Conservation (phyloP, 495 filamentous ascomycete genomes). For the Viridothelium virens region DNA sequence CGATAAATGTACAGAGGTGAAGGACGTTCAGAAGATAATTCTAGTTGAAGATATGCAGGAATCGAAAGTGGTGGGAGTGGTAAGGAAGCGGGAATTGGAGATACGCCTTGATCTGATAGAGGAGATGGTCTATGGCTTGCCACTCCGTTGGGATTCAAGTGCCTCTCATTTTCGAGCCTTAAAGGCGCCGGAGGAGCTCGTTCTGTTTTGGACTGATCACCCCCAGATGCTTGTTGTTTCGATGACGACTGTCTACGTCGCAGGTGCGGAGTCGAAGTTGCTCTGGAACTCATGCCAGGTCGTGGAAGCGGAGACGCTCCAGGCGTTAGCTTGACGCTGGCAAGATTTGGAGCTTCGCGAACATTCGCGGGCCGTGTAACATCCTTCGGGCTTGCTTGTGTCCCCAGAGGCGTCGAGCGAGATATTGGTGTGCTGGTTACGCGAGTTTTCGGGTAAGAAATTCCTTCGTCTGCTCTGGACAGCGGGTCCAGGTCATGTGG, state of each 20-base stretch:
- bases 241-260: slow-evolving; percentile 35
- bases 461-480: not conserved
- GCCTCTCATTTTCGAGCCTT: slow-evolving; percentile 16
- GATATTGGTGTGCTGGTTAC: not conserved
- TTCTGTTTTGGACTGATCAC: slow-evolving; percentile 17
- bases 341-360: slow-evolving; percentile 15
- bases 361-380: not conserved
- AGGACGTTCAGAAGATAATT: slow-evolving; percentile 71
- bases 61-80: slow-evolving; percentile 80
- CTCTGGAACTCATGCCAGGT: slow-evolving; percentile 28
- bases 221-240: slow-evolving; percentile 12
- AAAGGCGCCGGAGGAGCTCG: slow-evolving; percentile 19
- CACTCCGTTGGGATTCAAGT: not conserved
- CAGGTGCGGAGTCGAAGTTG: slow-evolving; percentile 36
- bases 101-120: slow-evolving; percentile 37
- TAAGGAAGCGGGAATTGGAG: slow-evolving; percentile 61
- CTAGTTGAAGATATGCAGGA: slow-evolving; percentile 80
- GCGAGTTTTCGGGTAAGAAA: not conserved
- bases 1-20: slow-evolving; percentile 85
- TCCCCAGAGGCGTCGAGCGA: slow-evolving; percentile 7
- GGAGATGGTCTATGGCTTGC: slow-evolving; percentile 19
- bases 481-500: not conserved
- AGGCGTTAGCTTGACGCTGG: slow-evolving; percentile 20
- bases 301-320: slow-evolving; percentile 22
- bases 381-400: not conserved